A percentile compares a stretch with the other conserved stretches of the same genome.
Conservation (phyloP, 2,329 filamentous ascomycete species). For the Lachnellula willkommii region DNA sequence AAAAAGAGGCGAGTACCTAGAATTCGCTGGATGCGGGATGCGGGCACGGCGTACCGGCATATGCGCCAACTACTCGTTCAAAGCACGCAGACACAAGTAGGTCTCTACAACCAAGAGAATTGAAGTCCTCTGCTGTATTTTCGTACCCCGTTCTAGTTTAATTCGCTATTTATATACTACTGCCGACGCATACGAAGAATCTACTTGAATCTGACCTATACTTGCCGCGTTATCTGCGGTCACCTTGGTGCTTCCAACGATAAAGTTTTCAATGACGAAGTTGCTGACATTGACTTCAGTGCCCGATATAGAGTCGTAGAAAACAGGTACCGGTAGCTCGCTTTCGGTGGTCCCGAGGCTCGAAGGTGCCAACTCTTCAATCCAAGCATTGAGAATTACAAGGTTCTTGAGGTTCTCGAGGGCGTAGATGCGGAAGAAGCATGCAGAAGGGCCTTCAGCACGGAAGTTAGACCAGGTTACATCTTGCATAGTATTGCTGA, state of each 20-base stretch:
- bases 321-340: not conserved
- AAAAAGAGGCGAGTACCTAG: no score
- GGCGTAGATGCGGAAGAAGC: not conserved
- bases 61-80: no score
- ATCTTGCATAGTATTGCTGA: not conserved
- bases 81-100: no score
- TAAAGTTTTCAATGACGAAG: not conserved
- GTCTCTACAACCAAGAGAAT: no score
- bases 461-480: not conserved
- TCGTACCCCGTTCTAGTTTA: no score
- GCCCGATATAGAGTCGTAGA: not conserved
- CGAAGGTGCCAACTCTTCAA: not conserved
- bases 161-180: no score
- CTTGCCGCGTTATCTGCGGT: not conserved
- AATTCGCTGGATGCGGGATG: no score
- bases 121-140: no score
- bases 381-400: not conserved
- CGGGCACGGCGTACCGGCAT: no score
- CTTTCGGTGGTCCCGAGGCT: not conserved
- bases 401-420: not conserved
- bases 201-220: no score
- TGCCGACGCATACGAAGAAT: no score
- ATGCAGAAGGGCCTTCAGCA: not conserved
- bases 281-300: not conserved
- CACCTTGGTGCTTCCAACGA: not conserved